Percentiles rank a stretch among this genome's conserved stretches.
phyloP scores from a whole-genome alignment of 108 stramenopile species.

The Seminavis robusta region DNA sequence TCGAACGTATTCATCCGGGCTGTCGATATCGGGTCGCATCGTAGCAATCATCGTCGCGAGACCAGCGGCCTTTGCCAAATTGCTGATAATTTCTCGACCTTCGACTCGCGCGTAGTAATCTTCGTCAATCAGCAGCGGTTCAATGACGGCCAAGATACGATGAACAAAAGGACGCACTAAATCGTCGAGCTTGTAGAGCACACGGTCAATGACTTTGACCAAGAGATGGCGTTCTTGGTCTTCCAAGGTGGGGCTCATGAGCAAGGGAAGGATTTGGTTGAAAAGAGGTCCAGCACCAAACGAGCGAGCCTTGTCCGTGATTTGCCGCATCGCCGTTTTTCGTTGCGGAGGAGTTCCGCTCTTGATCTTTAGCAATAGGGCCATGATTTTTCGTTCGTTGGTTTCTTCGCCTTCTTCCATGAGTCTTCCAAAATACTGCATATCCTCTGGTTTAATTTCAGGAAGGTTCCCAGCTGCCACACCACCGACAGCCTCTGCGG shows the following conservation, averaged over 20 bases:
- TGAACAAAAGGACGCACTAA: constrained; percentile 96
- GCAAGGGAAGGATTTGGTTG: constrained; percentile 95
- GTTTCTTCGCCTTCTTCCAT: constrained; percentile 87
- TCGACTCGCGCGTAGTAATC: constrained; percentile 99
- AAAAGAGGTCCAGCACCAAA: constrained; percentile 97
- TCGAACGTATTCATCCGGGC: constrained; percentile 96
- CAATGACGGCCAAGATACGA: constrained; percentile 95
- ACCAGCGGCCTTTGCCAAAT: constrained; percentile 98
- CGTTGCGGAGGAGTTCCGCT: constrained; percentile 98
- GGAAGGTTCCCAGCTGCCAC: constrained; percentile 76
- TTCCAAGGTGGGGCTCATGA: constrained; percentile 97
- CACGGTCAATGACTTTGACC: constrained; percentile 99
- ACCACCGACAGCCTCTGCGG: constrained; percentile 45
- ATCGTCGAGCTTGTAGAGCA: constrained; percentile 97
- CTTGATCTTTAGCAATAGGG: constrained; percentile 95
- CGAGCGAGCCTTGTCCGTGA: constrained; percentile 91
- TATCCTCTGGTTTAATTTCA: constrained; percentile 97
- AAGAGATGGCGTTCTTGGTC: constrained; percentile 98
- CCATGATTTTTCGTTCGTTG: constrained; percentile 85
- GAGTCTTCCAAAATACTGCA: constrained; percentile 97
- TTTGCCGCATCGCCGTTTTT: constrained; percentile 98
- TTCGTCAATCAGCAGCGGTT: constrained; percentile 97
- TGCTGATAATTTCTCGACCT: constrained; percentile 98
- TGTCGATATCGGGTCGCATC: constrained; percentile 99
- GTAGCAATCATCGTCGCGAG: constrained; percentile 99